Evolutionary conservation across 306 rosid species (phyloP).

Genomic region (Albizia julibrissin): DNA sequence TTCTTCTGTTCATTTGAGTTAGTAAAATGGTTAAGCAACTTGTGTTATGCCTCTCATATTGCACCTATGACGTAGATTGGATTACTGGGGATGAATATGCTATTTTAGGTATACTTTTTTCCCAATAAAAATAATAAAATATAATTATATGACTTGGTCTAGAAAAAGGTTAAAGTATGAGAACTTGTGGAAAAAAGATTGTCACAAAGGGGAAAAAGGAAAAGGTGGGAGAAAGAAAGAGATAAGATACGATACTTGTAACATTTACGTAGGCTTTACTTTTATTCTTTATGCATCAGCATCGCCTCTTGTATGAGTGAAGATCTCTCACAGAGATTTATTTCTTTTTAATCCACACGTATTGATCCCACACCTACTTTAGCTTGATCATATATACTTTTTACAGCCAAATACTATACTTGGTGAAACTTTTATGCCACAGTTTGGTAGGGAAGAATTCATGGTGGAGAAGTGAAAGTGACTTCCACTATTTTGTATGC

Average conservation of each 20-base stretch:
- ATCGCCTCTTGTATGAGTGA: not conserved
- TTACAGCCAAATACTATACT: not conserved
- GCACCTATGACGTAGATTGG: not conserved
- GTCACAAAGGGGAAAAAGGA: not conserved
- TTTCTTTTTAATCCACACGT: not conserved
- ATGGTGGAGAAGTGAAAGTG: too few species aligned
- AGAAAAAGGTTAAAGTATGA: not conserved
- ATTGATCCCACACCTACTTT: not conserved
- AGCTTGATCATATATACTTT: not conserved
- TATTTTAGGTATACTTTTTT: not conserved
- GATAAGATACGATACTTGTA: not conserved
- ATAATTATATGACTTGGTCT: not conserved
- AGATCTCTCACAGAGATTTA: not conserved
- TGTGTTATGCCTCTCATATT: not conserved
- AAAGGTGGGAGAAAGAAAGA: not conserved
- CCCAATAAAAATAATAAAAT: not conserved
- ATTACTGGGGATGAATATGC: slow-evolving; percentile 1
- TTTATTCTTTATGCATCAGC: not conserved
- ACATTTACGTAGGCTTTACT: not conserved
- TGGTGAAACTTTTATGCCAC: not conserved
- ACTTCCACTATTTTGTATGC: too few species aligned
- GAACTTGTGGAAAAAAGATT: not conserved
- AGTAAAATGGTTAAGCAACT: not conserved
- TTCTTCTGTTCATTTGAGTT: not conserved
- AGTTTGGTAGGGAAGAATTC: too few species aligned